phyloP scores from a whole-genome alignment of 2,329 filamentous ascomycete genomes.

The Rugonectria rugulosa region DNA sequence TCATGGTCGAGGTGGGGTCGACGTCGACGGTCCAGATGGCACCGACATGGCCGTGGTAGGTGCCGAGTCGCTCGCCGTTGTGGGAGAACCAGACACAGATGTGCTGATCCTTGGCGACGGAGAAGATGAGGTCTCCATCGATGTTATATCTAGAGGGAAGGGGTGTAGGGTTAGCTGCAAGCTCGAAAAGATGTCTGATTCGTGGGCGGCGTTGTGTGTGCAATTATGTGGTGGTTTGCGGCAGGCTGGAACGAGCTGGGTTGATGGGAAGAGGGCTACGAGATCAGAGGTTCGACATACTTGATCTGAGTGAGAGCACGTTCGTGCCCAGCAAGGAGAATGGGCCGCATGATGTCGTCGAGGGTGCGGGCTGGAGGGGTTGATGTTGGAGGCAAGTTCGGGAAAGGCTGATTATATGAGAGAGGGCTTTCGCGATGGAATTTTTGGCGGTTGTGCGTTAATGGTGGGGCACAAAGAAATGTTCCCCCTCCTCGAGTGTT shows the following conservation, averaged over 20 bases:
- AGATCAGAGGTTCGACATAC: conserved; percentile 58
- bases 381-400: conserved; percentile 40
- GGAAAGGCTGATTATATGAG: conserved; percentile 41
- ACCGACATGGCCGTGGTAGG: conserved; percentile 96
- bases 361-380: conserved; percentile 39
- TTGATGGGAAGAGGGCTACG: not conserved
- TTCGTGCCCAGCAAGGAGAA: conserved; percentile 95
- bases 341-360: conserved; percentile 83
- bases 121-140: conserved; percentile 97
- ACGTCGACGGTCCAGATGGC: conserved; percentile 99
- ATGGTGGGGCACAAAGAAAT: conserved; percentile 49
- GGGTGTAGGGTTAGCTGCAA: conserved; percentile 27
- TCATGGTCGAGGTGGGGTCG: conserved; percentile 88
- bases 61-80: conserved; percentile 97
- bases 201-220: conserved; percentile 3
- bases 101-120: conserved; percentile 93
- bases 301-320: conserved; percentile 94
- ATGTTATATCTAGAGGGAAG: conserved; percentile 73
- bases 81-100: conserved; percentile 97
- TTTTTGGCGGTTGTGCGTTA: conserved; percentile 57
- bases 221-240: not conserved
- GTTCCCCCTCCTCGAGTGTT: conserved; percentile 27
- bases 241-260: not conserved
- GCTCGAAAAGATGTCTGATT: conserved; percentile 9
- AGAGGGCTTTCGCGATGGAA: conserved; percentile 48